Percentiles rank a stretch among this genome's conserved stretches.
These are phyloP conservation scores for Corchorus capsularis DNA, from an alignment of 345 rosid species.

Conservation along the genomic window DNA sequence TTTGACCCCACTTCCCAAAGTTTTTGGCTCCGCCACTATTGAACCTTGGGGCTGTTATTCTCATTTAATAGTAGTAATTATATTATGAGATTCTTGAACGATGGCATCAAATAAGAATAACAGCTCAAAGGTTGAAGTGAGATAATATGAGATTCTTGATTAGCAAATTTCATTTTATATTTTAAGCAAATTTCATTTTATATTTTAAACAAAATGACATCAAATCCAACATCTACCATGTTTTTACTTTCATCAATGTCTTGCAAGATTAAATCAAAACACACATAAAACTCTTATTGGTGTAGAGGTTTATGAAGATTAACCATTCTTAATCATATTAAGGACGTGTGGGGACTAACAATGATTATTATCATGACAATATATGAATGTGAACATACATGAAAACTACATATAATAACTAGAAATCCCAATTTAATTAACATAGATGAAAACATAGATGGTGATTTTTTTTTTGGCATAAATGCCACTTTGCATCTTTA, in stretches of 20 bases:
- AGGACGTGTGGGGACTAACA: slow-evolving; percentile 10
- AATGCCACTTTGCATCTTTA: no score
- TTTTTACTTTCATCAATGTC: no score
- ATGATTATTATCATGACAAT: neutral
- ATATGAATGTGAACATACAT: neutral
- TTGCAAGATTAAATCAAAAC: no score
- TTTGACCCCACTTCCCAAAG: no score
- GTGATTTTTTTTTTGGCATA: neutral
- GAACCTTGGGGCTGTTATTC: no score
- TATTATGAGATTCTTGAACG: no score
- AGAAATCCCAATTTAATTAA: neutral
- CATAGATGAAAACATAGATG: neutral
- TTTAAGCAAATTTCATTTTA: neutral
- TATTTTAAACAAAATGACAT: neutral
- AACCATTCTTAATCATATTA: neutral
- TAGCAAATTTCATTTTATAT: no score
- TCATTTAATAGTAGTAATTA: no score
- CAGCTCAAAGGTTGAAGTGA: no score
- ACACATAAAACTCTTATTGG: neutral
- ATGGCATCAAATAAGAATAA: no score
- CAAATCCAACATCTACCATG: neutral
- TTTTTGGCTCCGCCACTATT: no score
- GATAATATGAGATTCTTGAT: no score
- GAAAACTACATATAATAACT: neutral
- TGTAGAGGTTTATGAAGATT: neutral